Evolutionary conservation across 805 yeast species (phyloP).

Genomic region (Schizosaccharomyces lindneri): DNA sequence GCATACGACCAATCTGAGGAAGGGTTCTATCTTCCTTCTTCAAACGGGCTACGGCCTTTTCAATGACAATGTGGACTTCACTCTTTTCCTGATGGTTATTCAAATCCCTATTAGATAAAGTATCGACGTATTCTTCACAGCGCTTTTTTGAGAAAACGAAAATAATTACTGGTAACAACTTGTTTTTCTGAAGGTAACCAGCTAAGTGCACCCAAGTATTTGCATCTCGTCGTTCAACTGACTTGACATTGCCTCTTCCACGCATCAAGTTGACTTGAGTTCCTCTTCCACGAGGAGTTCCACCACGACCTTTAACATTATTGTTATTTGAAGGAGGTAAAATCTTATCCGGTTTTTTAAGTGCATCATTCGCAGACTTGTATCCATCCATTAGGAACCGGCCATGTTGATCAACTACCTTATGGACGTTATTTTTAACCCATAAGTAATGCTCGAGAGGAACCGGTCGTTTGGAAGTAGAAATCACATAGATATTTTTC

Average conservation of each 20-base stretch:
- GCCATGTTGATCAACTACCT: conserved; percentile 51
- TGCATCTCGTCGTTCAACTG: conserved; percentile 19
- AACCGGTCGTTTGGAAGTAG: conserved; percentile 89
- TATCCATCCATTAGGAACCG: conserved; percentile 43
- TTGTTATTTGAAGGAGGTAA: conserved; percentile 14
- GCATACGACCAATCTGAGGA: conserved; percentile 67
- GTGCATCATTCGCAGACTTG: conserved; percentile 28
- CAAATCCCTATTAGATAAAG: conserved; percentile 48
- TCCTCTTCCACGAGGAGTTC: conserved; percentile 9
- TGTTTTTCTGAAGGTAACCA: conserved; percentile 38
- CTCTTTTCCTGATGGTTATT: conserved; percentile 68
- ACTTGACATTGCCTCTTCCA: neutral
- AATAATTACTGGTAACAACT: conserved; percentile 70
- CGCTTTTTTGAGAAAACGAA: conserved; percentile 84
- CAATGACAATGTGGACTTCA: conserved; percentile 80
- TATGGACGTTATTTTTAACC: conserved; percentile 52
- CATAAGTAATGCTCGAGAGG: conserved; percentile 72
- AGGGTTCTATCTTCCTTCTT: conserved; percentile 78
- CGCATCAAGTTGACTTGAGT: conserved; percentile 4
- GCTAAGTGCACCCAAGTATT: conserved; percentile 56
- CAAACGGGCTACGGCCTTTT: conserved; percentile 62
- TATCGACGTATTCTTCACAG: conserved; percentile 79
- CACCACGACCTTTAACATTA: conserved; percentile 19
- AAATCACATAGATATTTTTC: conserved; percentile 84
- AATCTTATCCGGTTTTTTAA: conserved; percentile 14